Conservation (phyloP, 176 grass and related monocot genomes). For the Saccharum officinarum region DNA sequence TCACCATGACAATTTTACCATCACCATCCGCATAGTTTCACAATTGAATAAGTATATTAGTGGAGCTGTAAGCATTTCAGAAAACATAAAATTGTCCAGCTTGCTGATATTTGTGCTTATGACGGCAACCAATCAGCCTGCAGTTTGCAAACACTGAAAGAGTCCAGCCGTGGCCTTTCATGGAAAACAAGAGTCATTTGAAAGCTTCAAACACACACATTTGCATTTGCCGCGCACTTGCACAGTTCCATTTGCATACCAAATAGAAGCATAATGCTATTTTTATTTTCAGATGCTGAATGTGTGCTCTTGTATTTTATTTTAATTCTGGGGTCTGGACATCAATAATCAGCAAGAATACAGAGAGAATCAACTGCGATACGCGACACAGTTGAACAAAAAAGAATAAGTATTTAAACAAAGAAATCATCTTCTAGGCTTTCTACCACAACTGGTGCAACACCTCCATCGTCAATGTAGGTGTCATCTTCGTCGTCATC, state of each 20-base stretch:
- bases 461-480: too few relatives aligned
- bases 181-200: too few relatives aligned
- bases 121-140: not conserved
- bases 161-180: not conserved
- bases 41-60: not conserved
- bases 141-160: conserved; percentile 13
- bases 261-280: not conserved
- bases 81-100: not conserved
- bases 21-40: conserved; percentile 31
- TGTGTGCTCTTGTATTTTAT: not conserved
- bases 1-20: conserved; percentile 37
- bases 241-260: not conserved
- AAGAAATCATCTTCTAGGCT: too few relatives aligned
- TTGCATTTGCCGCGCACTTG: not conserved
- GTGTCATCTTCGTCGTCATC: too few relatives aligned
- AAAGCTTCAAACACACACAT: too few relatives aligned
- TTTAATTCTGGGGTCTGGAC: not conserved
- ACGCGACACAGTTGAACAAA: too few relatives aligned
- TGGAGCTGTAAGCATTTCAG: not conserved
- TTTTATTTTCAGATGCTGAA: not conserved
- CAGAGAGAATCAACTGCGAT: not conserved
- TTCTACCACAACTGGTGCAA: too few relatives aligned
- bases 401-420: too few relatives aligned
- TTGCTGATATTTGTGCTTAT: not conserved
- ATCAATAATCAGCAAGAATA: conserved; percentile 24